Base-by-base conservation (phyloP, 208 protist species). In the Trypanosoma conorhini region DNA sequence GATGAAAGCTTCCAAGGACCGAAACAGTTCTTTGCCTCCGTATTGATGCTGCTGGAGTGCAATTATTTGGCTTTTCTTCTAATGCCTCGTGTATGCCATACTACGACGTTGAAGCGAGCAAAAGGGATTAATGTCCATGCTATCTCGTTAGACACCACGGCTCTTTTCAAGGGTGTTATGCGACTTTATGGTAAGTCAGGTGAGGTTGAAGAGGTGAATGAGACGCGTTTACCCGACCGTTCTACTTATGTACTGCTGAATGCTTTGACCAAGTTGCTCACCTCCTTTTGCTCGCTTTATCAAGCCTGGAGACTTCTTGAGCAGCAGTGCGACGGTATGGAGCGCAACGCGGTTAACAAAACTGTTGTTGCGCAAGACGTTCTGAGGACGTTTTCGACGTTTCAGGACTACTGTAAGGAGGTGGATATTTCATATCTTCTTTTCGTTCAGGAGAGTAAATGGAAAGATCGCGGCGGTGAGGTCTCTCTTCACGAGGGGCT, bases 371-470 rank as follows among this genome's bases (percentile, higher is more conserved):
- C 77, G 42, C 50, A 67, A 50, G 81, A 86, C 30, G 62, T 86
- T 60, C 64, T 70, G 48, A 40, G 65, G 26, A 59, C 65, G 30
- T 83, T 74, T 65, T 68, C 60, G 10, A 42, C 48, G 30, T 77
- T 85, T 67, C 62, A 75, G 50, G 84, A 74, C 52, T 95, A 91
- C 73, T 57, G 72, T 26, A 77, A 72, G 21, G 87, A 93, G 67
- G 72, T 87, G 5, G 90, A 95, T 59, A 76, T 88, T 21, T 87
- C 90, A 4, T 81, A 86, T 60, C 82, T 95, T 15, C 75, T 92
- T 24, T 75, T 81, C 28, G 63, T 87, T 12, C 67, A 83, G 62
- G 59, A 77, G 17, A 58, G 65, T 26, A 57, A 62, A 40, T 26
- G 65, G 3, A 55, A 24, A 12, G 38, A 48, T 59, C 7, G 24